Evolutionary conservation across 192 early-diverging fungal genomes (phyloP).

Genomic region (Entomortierella chlamydospora): DNA sequence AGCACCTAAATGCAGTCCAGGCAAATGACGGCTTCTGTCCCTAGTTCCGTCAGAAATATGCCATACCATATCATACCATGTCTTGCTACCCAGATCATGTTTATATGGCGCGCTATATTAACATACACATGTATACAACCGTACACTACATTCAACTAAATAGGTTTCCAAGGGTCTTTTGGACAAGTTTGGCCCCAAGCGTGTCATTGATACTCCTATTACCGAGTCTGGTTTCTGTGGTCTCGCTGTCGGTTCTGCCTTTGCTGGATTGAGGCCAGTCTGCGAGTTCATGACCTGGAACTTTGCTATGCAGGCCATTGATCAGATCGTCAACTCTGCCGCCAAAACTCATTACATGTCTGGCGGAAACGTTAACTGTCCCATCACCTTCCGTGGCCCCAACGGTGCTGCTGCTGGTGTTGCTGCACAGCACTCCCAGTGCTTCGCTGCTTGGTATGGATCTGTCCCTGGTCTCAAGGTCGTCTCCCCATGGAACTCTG

Average conservation of each 20-base stretch:
- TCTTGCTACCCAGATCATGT: too few relatives aligned
- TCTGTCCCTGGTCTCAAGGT: conserved; percentile 98
- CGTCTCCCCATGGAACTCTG: conserved; percentile 93
- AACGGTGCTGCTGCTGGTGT: conserved; percentile 98
- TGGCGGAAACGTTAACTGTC: conserved; percentile 85
- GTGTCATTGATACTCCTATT: conserved; percentile 98
- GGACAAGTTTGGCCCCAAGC: conserved; percentile 97
- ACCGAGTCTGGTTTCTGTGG: conserved; percentile 99
- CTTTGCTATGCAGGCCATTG: conserved; percentile 99
- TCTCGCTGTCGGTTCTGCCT: conserved; percentile 93
- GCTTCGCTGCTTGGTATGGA: conserved; percentile 98
- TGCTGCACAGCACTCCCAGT: conserved; percentile 98
- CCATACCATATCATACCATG: too few relatives aligned
- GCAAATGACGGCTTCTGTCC: too few relatives aligned
- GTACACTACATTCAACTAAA: too few relatives aligned
- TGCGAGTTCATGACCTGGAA: conserved; percentile 99
- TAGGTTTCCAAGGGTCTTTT: conserved; percentile 96
- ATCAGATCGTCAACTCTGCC: conserved; percentile 99
- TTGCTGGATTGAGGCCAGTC: conserved; percentile 93
- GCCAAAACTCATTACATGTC: conserved; percentile 99
- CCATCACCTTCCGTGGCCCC: conserved; percentile 98
- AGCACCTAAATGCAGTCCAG: too few relatives aligned
- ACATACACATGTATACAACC: too few relatives aligned
- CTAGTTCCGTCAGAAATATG: too few relatives aligned
- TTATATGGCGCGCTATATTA: too few relatives aligned